These are phyloP conservation scores for Phytophthora uliginosa DNA, from an alignment of 352 stramenopile genomes.

Conservation along the genomic window DNA sequence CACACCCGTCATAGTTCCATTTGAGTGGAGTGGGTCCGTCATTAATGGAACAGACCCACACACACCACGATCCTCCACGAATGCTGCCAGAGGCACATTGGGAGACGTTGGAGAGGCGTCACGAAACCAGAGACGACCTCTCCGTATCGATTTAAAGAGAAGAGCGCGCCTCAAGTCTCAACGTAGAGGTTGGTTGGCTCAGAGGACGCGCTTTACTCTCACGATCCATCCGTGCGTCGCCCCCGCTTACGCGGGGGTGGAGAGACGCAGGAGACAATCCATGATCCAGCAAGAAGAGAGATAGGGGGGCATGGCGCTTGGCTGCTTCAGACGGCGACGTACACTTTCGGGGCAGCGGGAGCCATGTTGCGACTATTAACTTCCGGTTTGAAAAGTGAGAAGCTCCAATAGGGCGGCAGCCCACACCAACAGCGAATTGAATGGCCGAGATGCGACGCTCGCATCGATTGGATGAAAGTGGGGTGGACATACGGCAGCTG, in stretches of 20 bases:
- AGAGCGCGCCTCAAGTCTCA: conserved; percentile 34
- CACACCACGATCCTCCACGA: conserved; percentile 87
- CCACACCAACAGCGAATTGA: conserved; percentile 37
- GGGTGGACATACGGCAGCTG: not conserved
- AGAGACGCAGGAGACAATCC: conserved; percentile 60
- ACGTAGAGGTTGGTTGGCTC: not conserved
- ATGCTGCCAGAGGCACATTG: conserved; percentile 80
- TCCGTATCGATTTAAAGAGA: conserved; percentile 91
- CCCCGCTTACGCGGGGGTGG: not conserved
- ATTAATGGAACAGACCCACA: conserved; percentile 47
- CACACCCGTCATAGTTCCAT: conserved; percentile 90
- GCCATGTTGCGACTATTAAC: conserved; percentile 81
- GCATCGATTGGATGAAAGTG: conserved; percentile 45
- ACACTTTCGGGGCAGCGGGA: conserved; percentile 85
- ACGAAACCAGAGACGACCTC: conserved; percentile 17
- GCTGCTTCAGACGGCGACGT: conserved; percentile 48
- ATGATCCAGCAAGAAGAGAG: conserved; percentile 40
- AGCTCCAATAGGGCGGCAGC: not conserved
- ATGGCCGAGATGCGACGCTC: conserved; percentile 30
- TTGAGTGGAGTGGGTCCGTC: conserved; percentile 81
- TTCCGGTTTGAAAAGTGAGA: conserved; percentile 92
- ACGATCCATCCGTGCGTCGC: conserved; percentile 76
- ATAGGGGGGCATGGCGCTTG: not conserved
- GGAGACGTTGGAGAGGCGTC: conserved; percentile 67
- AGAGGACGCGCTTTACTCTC: conserved; percentile 78